Evolutionary conservation across 352 stramenopile genomes (phyloP).

Genomic region (Plasmopara viticola): DNA sequence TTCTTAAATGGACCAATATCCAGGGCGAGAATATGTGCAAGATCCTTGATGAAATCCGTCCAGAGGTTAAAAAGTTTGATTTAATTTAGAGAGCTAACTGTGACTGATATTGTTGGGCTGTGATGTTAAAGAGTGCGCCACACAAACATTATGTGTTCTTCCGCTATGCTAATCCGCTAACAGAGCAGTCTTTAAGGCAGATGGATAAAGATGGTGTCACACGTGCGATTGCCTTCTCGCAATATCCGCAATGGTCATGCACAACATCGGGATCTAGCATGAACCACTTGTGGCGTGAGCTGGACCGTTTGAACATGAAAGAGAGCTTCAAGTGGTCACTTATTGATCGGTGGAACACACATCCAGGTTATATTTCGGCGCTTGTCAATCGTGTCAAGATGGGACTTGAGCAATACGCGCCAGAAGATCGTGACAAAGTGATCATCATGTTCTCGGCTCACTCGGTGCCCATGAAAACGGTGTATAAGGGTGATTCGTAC

Average conservation of each 20-base stretch:
- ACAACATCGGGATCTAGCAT: conserved; percentile 96
- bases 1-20: conserved; percentile 94
- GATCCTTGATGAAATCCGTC: conserved; percentile 85
- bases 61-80: conserved; percentile 39
- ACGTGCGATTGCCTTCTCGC: conserved; percentile 94
- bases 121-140: conserved; percentile 55
- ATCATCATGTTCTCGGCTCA: conserved; percentile 90
- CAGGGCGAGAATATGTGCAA: conserved; percentile 91
- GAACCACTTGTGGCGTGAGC: conserved; percentile 83
- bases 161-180: conserved; percentile 97
- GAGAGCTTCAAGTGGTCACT: conserved; percentile 79
- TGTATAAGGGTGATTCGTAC: conserved; percentile 87
- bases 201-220: conserved; percentile 94
- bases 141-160: conserved; percentile 97
- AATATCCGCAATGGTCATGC: conserved; percentile 98
- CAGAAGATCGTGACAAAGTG: conserved; percentile 82
- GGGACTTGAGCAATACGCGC: conserved; percentile 89
- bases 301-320: conserved; percentile 85
- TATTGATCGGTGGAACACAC: conserved; percentile 91
- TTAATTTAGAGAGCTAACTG: not conserved
- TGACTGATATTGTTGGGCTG: too few relatives aligned
- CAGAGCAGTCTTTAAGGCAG: conserved; percentile 92
- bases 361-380: conserved; percentile 93
- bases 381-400: conserved; percentile 90
- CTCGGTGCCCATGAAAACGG: conserved; percentile 86